Percentiles rank a stretch among this genome's conserved stretches.
These are phyloP conservation scores for Bromus sterilis DNA, from an alignment of 176 grass and related monocot genomes.

Conservation along the genomic window DNA sequence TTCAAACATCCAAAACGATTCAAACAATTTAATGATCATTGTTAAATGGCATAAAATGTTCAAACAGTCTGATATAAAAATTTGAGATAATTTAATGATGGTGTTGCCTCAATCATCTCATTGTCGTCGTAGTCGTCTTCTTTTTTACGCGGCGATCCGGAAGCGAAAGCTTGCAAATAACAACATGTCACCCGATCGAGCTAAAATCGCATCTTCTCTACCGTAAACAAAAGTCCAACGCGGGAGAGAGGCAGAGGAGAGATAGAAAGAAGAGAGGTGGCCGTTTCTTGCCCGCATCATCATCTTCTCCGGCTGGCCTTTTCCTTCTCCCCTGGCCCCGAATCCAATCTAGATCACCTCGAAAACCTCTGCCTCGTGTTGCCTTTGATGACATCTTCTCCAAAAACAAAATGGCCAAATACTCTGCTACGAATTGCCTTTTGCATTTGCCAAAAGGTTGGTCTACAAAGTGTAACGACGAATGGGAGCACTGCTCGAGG, in stretches of 20 bases:
- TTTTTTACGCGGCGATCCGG: no score
- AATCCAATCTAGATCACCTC: not conserved
- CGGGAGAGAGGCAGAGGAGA: not conserved
- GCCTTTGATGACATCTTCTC: not conserved
- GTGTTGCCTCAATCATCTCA: no score
- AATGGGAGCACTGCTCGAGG: slow-evolving; percentile 26
- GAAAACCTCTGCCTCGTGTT: not conserved
- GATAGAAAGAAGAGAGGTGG: not conserved
- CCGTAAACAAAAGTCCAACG: not conserved
- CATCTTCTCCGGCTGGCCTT: not conserved
- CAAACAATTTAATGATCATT: no score
- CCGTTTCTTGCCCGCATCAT: slow-evolving; percentile 12
- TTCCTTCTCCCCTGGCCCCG: no score
- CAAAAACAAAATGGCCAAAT: not conserved
- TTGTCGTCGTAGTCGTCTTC: no score
- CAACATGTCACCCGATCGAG: no score
- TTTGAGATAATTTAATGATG: no score
- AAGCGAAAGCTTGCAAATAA: no score
- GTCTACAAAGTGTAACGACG: not conserved
- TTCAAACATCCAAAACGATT: no score
- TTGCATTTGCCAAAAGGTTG: not conserved
- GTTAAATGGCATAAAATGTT: no score
- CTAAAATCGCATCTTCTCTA: not conserved
- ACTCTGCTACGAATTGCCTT: no score
- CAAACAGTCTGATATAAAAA: no score